phyloP scores from a whole-genome alignment of 1,139 yeast species.

The Wickerhamomyces sp. region DNA sequence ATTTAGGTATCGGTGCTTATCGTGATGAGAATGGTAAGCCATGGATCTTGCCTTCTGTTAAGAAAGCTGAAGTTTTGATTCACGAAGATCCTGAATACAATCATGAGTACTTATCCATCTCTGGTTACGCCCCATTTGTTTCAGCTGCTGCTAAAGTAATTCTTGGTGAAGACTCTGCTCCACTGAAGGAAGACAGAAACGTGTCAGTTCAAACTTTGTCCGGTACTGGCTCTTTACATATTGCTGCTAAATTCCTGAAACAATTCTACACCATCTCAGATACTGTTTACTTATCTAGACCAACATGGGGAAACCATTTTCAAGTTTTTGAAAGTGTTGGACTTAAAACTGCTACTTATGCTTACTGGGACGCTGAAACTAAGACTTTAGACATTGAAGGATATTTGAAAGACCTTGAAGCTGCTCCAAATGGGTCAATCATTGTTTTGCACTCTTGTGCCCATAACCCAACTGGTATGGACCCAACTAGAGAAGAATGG shows the following conservation, averaged over 20 bases:
- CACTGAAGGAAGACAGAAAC: constrained; percentile 48
- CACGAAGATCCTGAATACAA: constrained; percentile 59
- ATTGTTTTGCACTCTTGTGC: constrained; percentile 93
- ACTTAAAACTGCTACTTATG: constrained; percentile 59
- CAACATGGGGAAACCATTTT: constrained; percentile 96
- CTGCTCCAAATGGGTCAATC: constrained; percentile 74
- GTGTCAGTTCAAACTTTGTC: constrained; percentile 83
- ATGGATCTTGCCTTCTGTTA: constrained; percentile 87
- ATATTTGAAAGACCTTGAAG: constrained; percentile 55
- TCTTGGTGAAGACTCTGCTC: constrained; percentile 60
- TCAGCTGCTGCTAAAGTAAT: constrained; percentile 74
- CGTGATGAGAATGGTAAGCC: constrained; percentile 92
- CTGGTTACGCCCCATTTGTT: constrained; percentile 70
- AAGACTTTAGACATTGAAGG: constrained; percentile 67
- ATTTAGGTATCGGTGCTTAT: constrained; percentile 94
- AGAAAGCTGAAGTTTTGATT: constrained; percentile 56
- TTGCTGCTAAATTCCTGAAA: constrained; percentile 73
- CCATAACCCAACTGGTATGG: constrained; percentile 97
- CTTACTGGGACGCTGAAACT: constrained; percentile 70
- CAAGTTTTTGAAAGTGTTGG: constrained; percentile 73
- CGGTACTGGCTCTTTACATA: constrained; percentile 94
- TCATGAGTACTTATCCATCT: constrained; percentile 87
- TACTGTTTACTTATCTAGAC: constrained; percentile 71
- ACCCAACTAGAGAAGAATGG: constrained; percentile 88
- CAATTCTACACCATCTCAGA: constrained; percentile 38